These are phyloP conservation scores for Sordariomycetes sp. DNA, from an alignment of 2,329 filamentous ascomycete genomes.

Conservation along the genomic window DNA sequence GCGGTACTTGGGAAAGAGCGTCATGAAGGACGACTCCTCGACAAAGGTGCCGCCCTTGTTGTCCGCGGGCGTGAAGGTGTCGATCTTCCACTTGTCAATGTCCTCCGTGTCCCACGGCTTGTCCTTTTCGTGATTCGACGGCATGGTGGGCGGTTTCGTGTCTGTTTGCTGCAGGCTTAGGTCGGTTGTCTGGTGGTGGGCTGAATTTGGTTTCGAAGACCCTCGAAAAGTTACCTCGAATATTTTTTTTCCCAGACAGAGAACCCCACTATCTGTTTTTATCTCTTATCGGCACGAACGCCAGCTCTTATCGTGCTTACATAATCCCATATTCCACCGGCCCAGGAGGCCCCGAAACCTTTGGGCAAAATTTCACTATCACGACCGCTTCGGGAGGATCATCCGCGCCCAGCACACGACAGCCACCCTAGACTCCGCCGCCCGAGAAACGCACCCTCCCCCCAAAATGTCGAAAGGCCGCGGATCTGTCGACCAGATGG, in stretches of 20 bases:
- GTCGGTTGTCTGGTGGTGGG: neutral
- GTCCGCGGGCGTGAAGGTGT: conserved; percentile 73
- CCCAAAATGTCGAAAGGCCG: conserved; percentile 37
- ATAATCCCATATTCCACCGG: neutral
- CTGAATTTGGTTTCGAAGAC: neutral
- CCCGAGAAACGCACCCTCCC: neutral
- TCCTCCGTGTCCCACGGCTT: conserved; percentile 96
- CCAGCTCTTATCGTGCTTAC: neutral
- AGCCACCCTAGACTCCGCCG: neutral
- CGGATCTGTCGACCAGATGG: conserved; percentile 53
- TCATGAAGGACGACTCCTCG: conserved; percentile 83
- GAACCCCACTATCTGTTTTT: conserved; percentile 2
- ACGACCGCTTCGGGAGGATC: neutral
- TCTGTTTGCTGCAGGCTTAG: neutral
- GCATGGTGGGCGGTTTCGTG: conserved; percentile 39
- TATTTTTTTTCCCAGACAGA: conserved; percentile 9
- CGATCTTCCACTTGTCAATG: conserved; percentile 93
- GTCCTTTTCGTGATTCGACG: conserved; percentile 76
- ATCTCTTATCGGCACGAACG: conserved; percentile 1
- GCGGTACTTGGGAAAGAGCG: conserved; percentile 89
- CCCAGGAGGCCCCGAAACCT: neutral
- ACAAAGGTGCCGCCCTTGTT: conserved; percentile 76
- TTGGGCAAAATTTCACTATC: conserved; percentile 1
- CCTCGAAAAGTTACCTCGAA: conserved; percentile 7
- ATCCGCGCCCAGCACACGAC: neutral